phyloP scores from a whole-genome alignment of 2,329 filamentous ascomycete species.

The Xylaria digitata region DNA sequence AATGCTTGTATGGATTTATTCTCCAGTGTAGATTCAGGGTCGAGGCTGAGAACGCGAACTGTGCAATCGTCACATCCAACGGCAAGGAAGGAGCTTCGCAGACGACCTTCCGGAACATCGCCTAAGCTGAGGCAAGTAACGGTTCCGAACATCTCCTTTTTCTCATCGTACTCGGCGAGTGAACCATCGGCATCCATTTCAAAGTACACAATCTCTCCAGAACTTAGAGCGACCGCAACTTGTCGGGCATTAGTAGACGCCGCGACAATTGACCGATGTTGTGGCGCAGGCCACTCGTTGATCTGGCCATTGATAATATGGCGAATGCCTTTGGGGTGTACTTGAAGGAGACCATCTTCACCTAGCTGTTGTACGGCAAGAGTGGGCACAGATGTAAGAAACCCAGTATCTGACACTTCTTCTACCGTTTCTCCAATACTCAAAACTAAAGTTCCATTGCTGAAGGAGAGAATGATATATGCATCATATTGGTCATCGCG shows the following conservation, averaged over 20 bases:
- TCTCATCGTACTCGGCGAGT: conserved; percentile 92
- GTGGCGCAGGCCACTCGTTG: conserved; percentile 93
- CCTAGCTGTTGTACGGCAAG: conserved; percentile 94
- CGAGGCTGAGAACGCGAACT: conserved; percentile 89
- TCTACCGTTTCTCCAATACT: conserved; percentile 98
- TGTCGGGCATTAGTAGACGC: conserved; percentile 94
- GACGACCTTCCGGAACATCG: conserved; percentile 87
- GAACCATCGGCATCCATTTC: conserved; percentile 95
- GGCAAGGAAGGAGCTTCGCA: conserved; percentile 91
- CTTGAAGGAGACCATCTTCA: conserved; percentile 90
- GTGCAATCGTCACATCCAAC: conserved; percentile 98
- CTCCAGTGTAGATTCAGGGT: conserved; percentile 89
- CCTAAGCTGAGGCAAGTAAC: conserved; percentile 95
- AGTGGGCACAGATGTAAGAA: conserved; percentile 88
- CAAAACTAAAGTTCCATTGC: conserved; percentile 88
- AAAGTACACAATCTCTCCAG: conserved; percentile 97
- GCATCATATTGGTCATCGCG: conserved; percentile 87
- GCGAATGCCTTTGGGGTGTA: conserved; percentile 95
- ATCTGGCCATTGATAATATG: conserved; percentile 84
- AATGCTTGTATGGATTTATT: conserved; percentile 95
- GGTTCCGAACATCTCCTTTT: conserved; percentile 93
- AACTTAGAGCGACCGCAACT: conserved; percentile 92
- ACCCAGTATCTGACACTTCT: conserved; percentile 93
- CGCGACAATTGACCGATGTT: conserved; percentile 94
- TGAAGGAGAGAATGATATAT: conserved; percentile 95